These are phyloP conservation scores for Suillus decipiens DNA, from an alignment of 768 basidiomycete species.

Conservation along the genomic window DNA sequence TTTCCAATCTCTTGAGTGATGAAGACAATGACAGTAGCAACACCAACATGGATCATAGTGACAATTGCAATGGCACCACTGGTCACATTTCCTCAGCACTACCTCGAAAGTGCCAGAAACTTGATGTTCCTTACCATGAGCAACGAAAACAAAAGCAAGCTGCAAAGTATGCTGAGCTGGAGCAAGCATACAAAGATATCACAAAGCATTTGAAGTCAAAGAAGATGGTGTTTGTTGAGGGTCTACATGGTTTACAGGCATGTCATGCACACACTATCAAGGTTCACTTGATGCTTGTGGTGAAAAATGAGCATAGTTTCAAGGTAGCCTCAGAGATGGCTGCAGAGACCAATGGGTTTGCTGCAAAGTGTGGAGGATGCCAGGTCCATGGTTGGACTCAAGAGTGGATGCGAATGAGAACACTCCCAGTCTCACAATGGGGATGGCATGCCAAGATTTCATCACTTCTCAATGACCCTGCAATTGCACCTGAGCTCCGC, in stretches of 20 bases:
- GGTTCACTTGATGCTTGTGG: slow-evolving; percentile 30
- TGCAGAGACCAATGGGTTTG: slow-evolving; percentile 35
- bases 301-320: slow-evolving; percentile 23
- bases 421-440: slow-evolving; percentile 5
- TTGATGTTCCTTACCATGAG: background rate
- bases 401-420: slow-evolving; percentile 11
- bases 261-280: slow-evolving; percentile 29
- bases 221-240: slow-evolving; percentile 25
- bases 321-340: slow-evolving; percentile 29
- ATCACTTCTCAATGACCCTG: slow-evolving; percentile 12
- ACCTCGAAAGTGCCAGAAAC: slow-evolving; percentile 2
- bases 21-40: background rate
- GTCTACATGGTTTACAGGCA: slow-evolving; percentile 31
- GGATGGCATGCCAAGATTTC: slow-evolving; percentile 10
- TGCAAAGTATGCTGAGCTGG: background rate
- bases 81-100: background rate
- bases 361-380: slow-evolving; percentile 31
- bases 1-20: background rate
- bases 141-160: slow-evolving; percentile 4
- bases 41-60: background rate
- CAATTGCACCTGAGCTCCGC: slow-evolving; percentile 3
- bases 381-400: slow-evolving; percentile 28
- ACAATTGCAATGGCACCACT: background rate
- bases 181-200: slow-evolving; percentile 12
- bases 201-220: slow-evolving; percentile 25